Conservation (phyloP, 805 yeast species). For the Candida jianshihensis region DNA sequence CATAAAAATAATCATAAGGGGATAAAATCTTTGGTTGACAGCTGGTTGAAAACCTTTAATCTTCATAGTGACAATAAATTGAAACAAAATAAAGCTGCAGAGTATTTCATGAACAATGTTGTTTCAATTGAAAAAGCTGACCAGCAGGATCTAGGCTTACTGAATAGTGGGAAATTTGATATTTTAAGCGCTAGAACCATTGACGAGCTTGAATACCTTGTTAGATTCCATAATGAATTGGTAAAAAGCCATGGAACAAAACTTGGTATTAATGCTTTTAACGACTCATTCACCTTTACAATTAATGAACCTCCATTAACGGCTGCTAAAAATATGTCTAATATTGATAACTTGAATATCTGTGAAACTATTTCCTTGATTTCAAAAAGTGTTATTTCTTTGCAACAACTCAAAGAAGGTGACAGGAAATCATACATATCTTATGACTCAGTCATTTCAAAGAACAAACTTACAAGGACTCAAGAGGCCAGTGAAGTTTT, state of each 20-base stretch:
- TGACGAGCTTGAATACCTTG: slow-evolving; percentile 55
- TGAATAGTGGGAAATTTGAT: slow-evolving; percentile 43
- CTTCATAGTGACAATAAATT: slow-evolving; percentile 7
- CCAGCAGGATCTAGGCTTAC: slow-evolving; percentile 27
- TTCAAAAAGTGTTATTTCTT: slow-evolving; percentile 17
- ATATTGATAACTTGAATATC: slow-evolving; percentile 23
- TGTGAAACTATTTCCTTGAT: slow-evolving; percentile 22
- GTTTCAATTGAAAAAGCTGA: slow-evolving; percentile 21
- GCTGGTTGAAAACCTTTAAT: slow-evolving; percentile 16
- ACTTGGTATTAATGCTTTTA: slow-evolving; percentile 3
- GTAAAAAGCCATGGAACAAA: slow-evolving; percentile 19
- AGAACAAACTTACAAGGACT: background rate
- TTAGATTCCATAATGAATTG: slow-evolving; percentile 38
- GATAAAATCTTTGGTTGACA: slow-evolving; percentile 15
- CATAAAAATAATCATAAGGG: slow-evolving; percentile 14
- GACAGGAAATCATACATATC: slow-evolving; percentile 43
- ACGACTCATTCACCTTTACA: slow-evolving; percentile 17
- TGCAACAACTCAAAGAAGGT: slow-evolving; percentile 11
- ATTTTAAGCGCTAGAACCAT: slow-evolving; percentile 63
- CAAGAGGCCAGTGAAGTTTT: slow-evolving; percentile 19
- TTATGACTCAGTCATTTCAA: slow-evolving; percentile 51
- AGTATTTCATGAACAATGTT: slow-evolving; percentile 20
- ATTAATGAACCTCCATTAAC: slow-evolving; percentile 5
- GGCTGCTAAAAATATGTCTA: slow-evolving; percentile 8
- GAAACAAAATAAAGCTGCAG: slow-evolving; percentile 10